Evolutionary conservation across 1,284 basidiomycete species (phyloP).

Genomic region (Boletus chippewaensis): DNA sequence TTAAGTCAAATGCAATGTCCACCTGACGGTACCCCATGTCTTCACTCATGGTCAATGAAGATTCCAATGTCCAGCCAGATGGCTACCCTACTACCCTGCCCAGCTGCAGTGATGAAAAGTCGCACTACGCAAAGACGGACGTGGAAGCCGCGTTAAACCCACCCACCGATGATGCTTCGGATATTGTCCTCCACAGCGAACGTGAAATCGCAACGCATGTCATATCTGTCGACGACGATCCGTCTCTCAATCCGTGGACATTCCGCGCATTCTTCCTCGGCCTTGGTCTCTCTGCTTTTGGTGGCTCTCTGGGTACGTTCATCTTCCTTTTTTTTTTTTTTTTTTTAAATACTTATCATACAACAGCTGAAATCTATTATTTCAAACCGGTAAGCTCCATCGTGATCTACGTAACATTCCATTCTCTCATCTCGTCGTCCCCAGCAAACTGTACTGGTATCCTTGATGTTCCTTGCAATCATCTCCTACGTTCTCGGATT

Average conservation of each 20-base stretch:
- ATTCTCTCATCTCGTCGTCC: not conserved
- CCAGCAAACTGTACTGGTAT: constrained; percentile 46
- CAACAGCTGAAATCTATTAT: constrained; percentile 49
- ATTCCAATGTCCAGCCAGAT: no score
- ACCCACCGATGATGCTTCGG: constrained; percentile 15
- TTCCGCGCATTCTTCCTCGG: constrained; percentile 54
- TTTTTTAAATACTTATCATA: no score
- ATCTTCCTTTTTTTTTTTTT: not conserved
- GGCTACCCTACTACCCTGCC: no score
- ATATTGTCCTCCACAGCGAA: constrained; percentile 21
- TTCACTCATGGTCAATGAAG: no score
- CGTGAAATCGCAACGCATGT: constrained; percentile 41
- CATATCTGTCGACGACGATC: constrained; percentile 50
- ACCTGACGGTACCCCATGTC: no score
- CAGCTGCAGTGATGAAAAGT: no score
- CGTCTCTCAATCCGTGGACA: constrained; percentile 50
- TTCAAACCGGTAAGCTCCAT: constrained; percentile 44
- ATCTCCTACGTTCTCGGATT: no score
- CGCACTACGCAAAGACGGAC: not conserved
- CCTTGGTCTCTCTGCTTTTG: constrained; percentile 53
- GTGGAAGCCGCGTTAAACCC: constrained; percentile 27
- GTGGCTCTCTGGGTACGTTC: constrained; percentile 40
- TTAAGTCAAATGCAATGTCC: no score
- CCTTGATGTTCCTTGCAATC: constrained; percentile 25
- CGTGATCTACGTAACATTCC: no score